These are phyloP conservation scores for Sedum album DNA, from an alignment of 164 flowering plant genomes.

Conservation along the genomic window DNA sequence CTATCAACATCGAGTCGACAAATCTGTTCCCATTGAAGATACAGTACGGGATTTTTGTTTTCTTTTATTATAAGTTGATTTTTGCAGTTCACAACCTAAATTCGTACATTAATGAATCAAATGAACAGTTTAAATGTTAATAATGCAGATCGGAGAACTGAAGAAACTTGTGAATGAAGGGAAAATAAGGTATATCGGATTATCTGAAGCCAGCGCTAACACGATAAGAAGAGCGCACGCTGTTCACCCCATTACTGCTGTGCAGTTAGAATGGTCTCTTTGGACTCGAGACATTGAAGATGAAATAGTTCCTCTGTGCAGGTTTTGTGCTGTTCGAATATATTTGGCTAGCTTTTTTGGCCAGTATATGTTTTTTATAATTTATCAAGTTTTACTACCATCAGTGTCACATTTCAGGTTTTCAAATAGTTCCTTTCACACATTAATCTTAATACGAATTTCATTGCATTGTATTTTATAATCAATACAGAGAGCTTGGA, in stretches of 20 bases:
- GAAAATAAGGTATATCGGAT: constrained; percentile 3
- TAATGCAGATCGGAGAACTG: constrained; percentile 5
- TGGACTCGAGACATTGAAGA: constrained; percentile 6
- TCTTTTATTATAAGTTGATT: background rate
- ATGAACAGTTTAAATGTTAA: background rate
- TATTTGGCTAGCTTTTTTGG: too few species aligned
- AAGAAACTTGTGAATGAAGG: constrained; percentile 8
- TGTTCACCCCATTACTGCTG: constrained; percentile 6
- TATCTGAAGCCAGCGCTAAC: background rate
- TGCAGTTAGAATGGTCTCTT: constrained; percentile 7
- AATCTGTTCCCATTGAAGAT: constrained; percentile 50
- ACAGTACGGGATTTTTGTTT: constrained; percentile 24
- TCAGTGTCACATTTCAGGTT: background rate
- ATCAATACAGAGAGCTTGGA: constrained; percentile 31
- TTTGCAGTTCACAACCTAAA: background rate
- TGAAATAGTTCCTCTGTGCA: constrained; percentile 6
- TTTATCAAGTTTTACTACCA: background rate
- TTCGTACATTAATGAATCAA: background rate
- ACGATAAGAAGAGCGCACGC: constrained; percentile 8
- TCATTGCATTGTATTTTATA: background rate
- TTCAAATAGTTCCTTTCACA: background rate
- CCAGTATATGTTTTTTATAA: background rate
- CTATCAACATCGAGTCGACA: constrained; percentile 56
- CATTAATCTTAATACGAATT: background rate
- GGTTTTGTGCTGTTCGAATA: background rate